Evolutionary conservation across 768 basidiomycete genomes (phyloP), one percentile per base, ranked within the genome.

Genomic region (Mycena latifolia): DNA sequence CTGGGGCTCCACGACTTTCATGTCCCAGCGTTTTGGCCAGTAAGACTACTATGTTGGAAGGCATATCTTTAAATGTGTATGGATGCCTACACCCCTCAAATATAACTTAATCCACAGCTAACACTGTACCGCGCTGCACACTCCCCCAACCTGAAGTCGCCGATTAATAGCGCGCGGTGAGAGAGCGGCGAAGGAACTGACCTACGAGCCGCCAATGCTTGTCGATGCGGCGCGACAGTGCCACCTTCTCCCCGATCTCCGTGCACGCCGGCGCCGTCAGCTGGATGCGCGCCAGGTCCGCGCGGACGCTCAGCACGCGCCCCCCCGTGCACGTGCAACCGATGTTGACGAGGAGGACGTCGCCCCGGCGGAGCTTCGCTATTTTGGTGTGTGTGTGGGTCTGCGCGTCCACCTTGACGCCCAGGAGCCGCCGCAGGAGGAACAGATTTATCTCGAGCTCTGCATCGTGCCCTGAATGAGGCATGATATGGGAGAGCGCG

Each of bases 301-400:
- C 95, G 79, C 96, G 98, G 74, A 98, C 95, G 74, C 88, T 92
- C 69, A 98, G 80, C 17, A 99, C 96, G 43, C 96, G 92, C 33
- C 98, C 97, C 66, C 98, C 98, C 2, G 96, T 97, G 5, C 96
- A 98, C 2, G 96, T 98, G 24, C 95, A 97, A 22, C 97, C 96
- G 63, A 99, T 98, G 82, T 99, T 99, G 84, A 99, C 96, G 66
- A 99, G 87, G 4, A 98, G 80, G 3, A 96, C 85, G 80, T 98
- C 96, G 78, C 91, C 92, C 81, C 96, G 97, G 63, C 88, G 86
- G 48, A 98, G 86, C 78, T 98, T 98, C 57, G 93, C 85, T 25
- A 95, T 93, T 79, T 96, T 99, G 24, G 98, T 98, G 77, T 96
- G 94, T 98, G 82, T 99, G n/a, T n/a, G n/a, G n/a, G n/a, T n/a